Evolutionary conservation across 345 rosid genomes (phyloP), one percentile per base, ranked within the genome.

Genomic region (Microcos paniculata): DNA sequence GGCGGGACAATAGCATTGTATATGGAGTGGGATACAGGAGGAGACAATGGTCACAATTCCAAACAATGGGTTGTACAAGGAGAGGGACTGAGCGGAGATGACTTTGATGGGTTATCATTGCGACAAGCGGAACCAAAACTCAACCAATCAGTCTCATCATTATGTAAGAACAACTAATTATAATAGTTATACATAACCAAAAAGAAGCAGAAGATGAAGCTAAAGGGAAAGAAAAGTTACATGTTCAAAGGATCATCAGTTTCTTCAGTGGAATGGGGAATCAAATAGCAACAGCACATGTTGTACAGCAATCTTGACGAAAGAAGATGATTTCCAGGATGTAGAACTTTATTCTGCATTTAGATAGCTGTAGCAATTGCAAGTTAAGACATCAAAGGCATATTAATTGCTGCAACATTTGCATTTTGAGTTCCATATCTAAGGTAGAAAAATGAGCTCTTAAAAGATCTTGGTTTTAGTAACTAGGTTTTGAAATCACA

Each of bases 1-100:
- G 59, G 33, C 21, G 0, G 35, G 40, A 59, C 11, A 65, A 3
- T 23, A 80, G 45, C n/a, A 62, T 49, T 86, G 92, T 82, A 62
- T 96, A 87, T 64, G 99, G 98, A 83, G 93, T 87, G 59, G 99
- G 99, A 84, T 87, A 93, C 14, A 93, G 90, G 84, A 89, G 92
- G 75, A 96, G 98, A 82, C 85, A 76, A 83, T 93, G 98, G 74
- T 93, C 99, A 23, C 88, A 96, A 80, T 93, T 96, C 99, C 99
- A 96, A 68, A 93, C 90, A 63, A 96, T 86, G 56, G 98, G 97
- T 72, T 93, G 99, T 62, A 88, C 89, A 76, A 90, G 78, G 40
- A 96, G 97, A 83, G 98, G 99, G 23, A 96, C 85, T 43, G 98
- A 98, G 51, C 99, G 90, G 51, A 96, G 85, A 83, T 96, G 99